These are phyloP conservation scores for Hanseniaspora osmophila DNA, from an alignment of 805 yeast genomes.

Conservation along the genomic window DNA sequence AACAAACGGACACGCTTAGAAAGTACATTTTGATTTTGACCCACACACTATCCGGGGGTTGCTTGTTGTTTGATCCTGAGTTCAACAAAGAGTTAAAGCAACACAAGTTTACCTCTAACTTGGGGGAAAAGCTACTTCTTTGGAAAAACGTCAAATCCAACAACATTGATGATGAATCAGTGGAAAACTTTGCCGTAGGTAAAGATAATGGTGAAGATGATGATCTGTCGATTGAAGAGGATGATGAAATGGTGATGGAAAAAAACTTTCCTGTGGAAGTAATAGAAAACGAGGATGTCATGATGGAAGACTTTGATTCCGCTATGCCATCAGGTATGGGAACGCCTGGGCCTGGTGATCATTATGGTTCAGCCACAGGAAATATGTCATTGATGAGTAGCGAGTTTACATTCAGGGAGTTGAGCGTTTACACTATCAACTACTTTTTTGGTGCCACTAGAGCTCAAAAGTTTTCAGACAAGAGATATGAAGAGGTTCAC, in stretches of 20 bases:
- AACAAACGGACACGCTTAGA: constrained; percentile 35
- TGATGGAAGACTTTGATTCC: constrained; percentile 29
- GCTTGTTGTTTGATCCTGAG: constrained; percentile 62
- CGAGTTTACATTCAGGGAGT: constrained; percentile 40
- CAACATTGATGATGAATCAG: constrained; percentile 18
- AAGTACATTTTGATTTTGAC: constrained; percentile 43
- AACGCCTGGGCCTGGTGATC: constrained; percentile 24
- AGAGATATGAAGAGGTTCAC: constrained; percentile 42
- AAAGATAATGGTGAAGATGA: constrained; percentile 12
- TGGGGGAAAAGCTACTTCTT: constrained; percentile 5
- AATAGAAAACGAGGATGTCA: constrained; percentile 11
- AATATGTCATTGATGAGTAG: constrained; percentile 36
- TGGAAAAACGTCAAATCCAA: constrained; percentile 21
- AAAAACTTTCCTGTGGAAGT: constrained; percentile 16
- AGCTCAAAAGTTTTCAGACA: constrained; percentile 28
- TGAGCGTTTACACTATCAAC: constrained; percentile 47
- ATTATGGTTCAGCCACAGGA: constrained; percentile 14
- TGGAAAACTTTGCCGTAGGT: too few species aligned
- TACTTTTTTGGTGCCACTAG: constrained; percentile 48
- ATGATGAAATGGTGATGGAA: constrained; percentile 10
- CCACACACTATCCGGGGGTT: constrained; percentile 51
- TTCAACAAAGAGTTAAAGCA: constrained; percentile 27
- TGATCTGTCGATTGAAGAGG: constrained; percentile 14
- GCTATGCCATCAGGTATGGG: constrained; percentile 26
- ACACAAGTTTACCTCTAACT: constrained; percentile 11